A percentile compares a stretch with the other conserved stretches of the same genome.
These are phyloP conservation scores for Neurospora tetrasperma DNA, from an alignment of 495 filamentous ascomycete genomes.

Conservation along the genomic window DNA sequence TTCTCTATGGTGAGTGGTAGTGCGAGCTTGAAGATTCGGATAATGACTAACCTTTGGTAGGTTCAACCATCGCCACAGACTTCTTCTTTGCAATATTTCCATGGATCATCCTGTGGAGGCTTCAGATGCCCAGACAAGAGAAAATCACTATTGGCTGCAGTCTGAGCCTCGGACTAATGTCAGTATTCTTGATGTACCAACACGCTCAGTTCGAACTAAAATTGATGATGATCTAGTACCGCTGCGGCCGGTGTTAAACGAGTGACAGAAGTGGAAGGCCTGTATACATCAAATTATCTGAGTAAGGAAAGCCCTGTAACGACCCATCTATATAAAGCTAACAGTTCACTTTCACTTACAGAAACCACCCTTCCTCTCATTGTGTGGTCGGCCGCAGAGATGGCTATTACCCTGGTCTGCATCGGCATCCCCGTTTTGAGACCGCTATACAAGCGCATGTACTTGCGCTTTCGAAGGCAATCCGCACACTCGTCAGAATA, in stretches of 20 bases:
- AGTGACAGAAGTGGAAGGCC: conserved; percentile 12
- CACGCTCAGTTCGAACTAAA: not conserved
- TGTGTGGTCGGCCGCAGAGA: conserved; percentile 17
- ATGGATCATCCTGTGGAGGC: conserved; percentile 38
- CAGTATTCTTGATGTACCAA: conserved; percentile 9
- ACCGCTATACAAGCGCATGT: conserved; percentile 10
- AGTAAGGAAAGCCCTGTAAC: not conserved
- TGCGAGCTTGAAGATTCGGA: not conserved
- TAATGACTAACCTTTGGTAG: conserved; percentile 1
- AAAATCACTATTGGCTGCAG: conserved; percentile 37
- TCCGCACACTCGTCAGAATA: not conserved
- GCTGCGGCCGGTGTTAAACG: conserved; percentile 16
- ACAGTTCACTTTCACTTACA: not conserved
- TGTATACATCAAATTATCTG: conserved; percentile 14
- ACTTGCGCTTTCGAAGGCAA: not conserved
- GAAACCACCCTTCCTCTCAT: conserved; percentile 19
- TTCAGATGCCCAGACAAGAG: conserved; percentile 36
- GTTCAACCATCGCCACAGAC: conserved; percentile 26
- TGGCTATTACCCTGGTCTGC: conserved; percentile 19
- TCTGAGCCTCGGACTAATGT: conserved; percentile 43
- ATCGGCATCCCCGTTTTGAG: conserved; percentile 16
- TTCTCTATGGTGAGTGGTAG: conserved; percentile 9
- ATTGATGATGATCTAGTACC: conserved; percentile 4
- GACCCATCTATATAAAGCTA: not conserved
- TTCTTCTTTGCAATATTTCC: conserved; percentile 38